Evolutionary conservation across 2,329 filamentous ascomycete species (phyloP).

Genomic region (Pseudohalonectria lignicola): DNA sequence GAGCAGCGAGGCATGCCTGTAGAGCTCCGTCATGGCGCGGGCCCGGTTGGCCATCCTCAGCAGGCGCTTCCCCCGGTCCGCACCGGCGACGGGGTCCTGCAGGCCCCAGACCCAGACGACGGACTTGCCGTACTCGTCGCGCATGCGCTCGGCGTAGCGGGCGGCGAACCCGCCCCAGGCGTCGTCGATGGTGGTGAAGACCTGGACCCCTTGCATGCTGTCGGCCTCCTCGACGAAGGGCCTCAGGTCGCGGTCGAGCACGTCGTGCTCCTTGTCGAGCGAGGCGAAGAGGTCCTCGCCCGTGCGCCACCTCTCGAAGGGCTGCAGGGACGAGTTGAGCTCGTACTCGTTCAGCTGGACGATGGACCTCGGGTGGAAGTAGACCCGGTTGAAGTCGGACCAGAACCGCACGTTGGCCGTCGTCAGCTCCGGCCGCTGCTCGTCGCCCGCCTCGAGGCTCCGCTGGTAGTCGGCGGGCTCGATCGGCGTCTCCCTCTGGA

Average conservation of each 20-base stretch:
- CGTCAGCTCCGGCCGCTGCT: conserved; percentile 48
- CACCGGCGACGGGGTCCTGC: conserved; percentile 47
- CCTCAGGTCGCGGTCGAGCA: conserved; percentile 82
- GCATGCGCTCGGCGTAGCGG: conserved; percentile 62
- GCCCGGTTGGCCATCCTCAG: conserved; percentile 64
- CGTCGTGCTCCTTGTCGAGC: conserved; percentile 69
- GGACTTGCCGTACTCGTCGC: conserved; percentile 86
- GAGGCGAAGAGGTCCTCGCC: conserved; percentile 66
- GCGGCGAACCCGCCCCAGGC: conserved; percentile 72
- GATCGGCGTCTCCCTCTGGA: conserved; percentile 60
- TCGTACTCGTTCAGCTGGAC: conserved; percentile 83
- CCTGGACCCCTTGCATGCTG: conserved; percentile 77
- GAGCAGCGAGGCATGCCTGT: conserved; percentile 63
- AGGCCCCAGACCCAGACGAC: conserved; percentile 81
- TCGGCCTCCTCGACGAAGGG: conserved; percentile 90
- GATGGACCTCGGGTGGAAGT: conserved; percentile 79
- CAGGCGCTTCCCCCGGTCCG: conserved; percentile 48
- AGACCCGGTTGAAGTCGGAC: conserved; percentile 93
- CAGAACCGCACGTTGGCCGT: conserved; percentile 77
- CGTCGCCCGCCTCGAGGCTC: conserved; percentile 61
- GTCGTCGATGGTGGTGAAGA: conserved; percentile 62
- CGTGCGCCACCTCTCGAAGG: conserved; percentile 66
- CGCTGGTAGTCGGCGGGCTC: conserved; percentile 65
- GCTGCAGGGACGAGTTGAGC: conserved; percentile 66
- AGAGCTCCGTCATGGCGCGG: conserved; percentile 56